Evolutionary conservation across 2,329 filamentous ascomycete species (phyloP).

Genomic region (Colletotrichum tabaci): DNA sequence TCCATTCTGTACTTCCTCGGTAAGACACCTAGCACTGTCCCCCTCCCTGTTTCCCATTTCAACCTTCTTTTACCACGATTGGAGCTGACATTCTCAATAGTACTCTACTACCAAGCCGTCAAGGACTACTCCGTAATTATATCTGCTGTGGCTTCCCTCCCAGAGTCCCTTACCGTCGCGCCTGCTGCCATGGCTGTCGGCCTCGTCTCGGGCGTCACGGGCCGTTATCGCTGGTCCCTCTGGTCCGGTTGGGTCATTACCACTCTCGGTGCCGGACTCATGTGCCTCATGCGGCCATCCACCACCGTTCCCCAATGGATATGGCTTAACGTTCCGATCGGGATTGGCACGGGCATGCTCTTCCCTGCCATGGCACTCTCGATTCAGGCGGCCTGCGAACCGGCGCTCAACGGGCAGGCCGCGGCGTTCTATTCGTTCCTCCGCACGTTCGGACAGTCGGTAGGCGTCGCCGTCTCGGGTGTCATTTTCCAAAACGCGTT

Average conservation of each 20-base stretch:
- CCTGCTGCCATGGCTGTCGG: conserved; percentile 72
- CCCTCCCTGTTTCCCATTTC: conserved; percentile 12
- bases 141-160: conserved; percentile 70
- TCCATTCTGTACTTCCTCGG: conserved; percentile 69
- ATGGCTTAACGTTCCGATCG: conserved; percentile 72
- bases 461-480: conserved; percentile 77
- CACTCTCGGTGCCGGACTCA: conserved; percentile 70
- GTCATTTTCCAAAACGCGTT: conserved; percentile 80
- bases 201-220: conserved; percentile 67
- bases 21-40: conserved; percentile 18
- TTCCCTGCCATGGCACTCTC: conserved; percentile 75
- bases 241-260: conserved; percentile 74
- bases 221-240: conserved; percentile 72
- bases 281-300: conserved; percentile 62
- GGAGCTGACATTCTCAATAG: conserved; percentile 43
- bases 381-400: conserved; percentile 72
- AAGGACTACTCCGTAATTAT: conserved; percentile 68
- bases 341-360: conserved; percentile 74
- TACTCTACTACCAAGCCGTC: conserved; percentile 65
- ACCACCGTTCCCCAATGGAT: conserved; percentile 71
- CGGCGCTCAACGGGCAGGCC: conserved; percentile 65
- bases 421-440: conserved; percentile 79
- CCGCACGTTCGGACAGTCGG: conserved; percentile 74
- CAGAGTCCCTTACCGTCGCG: conserved; percentile 74
- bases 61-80: conserved; percentile 49